These are phyloP conservation scores for Blastobotrys buckinghamii DNA, from an alignment of 1,139 yeast genomes.

Conservation along the genomic window DNA sequence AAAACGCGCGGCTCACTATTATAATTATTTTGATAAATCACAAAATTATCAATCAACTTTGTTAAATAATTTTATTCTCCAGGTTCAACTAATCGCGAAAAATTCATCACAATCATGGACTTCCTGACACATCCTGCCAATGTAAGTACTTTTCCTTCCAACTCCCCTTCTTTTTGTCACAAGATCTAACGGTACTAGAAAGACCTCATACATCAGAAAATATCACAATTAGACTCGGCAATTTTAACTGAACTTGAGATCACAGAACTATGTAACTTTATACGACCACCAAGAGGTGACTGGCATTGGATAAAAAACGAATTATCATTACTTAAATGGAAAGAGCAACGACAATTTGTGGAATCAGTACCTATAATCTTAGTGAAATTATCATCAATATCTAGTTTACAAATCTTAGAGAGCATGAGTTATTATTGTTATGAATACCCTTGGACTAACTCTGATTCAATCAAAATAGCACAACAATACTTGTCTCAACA, in stretches of 20 bases:
- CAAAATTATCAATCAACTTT: no score
- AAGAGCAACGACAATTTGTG: conserved; percentile 3
- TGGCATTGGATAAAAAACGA: conserved; percentile 7
- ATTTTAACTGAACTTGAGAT: neutral
- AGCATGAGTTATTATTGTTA: conserved; percentile 8
- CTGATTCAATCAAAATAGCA: neutral
- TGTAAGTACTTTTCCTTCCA: no score
- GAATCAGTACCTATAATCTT: neutral
- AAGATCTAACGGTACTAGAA: no score
- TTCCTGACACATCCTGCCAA: no score
- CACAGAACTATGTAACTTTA: neutral
- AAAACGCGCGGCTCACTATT: no score
- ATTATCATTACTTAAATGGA: neutral
- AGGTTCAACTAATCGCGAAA: no score
- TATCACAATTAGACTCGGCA: no score
- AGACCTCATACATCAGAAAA: no score
- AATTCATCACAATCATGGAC: no score
- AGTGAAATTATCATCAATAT: neutral
- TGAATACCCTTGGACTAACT: conserved; percentile 10
- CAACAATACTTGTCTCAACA: neutral
- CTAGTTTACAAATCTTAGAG: neutral
- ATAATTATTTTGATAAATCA: no score
- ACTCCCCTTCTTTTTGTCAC: no score
- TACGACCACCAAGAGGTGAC: conserved; percentile 9
- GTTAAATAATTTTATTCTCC: no score